phyloP scores from a whole-genome alignment of 352 stramenopile species.

The Phytophthora aleatoria region DNA sequence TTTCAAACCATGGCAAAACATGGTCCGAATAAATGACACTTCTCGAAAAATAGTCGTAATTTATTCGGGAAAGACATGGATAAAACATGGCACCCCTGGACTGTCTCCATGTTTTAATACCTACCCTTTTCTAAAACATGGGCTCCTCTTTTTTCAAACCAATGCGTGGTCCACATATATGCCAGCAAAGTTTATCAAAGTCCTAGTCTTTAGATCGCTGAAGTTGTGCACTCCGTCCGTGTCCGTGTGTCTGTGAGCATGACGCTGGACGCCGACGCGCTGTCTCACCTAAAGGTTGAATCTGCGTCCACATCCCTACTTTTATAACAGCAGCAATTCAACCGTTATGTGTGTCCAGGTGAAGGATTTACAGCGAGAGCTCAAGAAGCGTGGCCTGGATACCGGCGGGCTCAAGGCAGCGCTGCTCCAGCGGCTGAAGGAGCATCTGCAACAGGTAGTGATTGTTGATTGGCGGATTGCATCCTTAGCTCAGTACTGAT shows the following conservation, averaged over 20 bases:
- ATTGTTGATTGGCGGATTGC: not conserved
- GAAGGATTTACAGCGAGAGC: constrained; percentile 56
- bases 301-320: not conserved
- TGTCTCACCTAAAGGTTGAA: constrained; percentile 32
- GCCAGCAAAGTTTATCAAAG: too few relatives aligned
- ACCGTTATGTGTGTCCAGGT: constrained; percentile 38
- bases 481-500: not conserved
- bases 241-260: constrained; percentile 9
- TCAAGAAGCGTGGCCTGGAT: constrained; percentile 49
- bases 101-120: too few relatives aligned
- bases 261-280: constrained; percentile 20
- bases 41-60: too few relatives aligned
- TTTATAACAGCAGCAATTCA: not conserved
- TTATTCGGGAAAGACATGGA: too few relatives aligned
- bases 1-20: too few relatives aligned
- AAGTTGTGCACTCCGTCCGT: not conserved
- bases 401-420: constrained; percentile 46
- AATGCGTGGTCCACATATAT: too few relatives aligned
- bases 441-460: constrained; percentile 37
- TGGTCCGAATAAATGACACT: too few relatives aligned
- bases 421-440: constrained; percentile 43
- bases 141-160: too few relatives aligned
- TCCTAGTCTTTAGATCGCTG: too few relatives aligned
- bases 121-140: too few relatives aligned
- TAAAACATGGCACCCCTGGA: too few relatives aligned